Evolutionary conservation across 352 stramenopile genomes (phyloP).

Genomic region (Pythium pyrilobum): DNA sequence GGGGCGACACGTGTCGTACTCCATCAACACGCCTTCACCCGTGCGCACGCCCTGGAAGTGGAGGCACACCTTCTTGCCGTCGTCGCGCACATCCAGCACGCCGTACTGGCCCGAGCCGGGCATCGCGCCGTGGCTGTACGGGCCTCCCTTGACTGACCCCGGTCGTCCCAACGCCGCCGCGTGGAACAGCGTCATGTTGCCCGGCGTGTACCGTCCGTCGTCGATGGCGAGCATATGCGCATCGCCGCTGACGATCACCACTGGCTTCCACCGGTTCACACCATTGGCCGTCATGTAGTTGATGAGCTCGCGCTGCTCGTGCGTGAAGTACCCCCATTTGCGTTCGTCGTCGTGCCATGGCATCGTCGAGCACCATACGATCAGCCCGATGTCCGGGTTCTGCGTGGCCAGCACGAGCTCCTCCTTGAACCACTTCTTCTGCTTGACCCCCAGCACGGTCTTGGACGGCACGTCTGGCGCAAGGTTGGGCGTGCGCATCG

Average conservation of each 20-base stretch:
- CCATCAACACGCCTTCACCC: slow-evolving; percentile 48
- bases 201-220: slow-evolving; percentile 64
- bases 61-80: slow-evolving; percentile 58
- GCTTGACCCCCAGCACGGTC: slow-evolving; percentile 73
- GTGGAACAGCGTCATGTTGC: slow-evolving; percentile 76
- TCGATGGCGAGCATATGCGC: slow-evolving; percentile 89
- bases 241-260: slow-evolving; percentile 84
- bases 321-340: slow-evolving; percentile 83
- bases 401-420: slow-evolving; percentile 60
- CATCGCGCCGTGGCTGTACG: slow-evolving; percentile 82
- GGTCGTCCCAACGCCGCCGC: slow-evolving; percentile 74
- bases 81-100: slow-evolving; percentile 74
- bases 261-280: slow-evolving; percentile 60
- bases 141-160: slow-evolving; percentile 80
- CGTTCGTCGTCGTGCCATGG: slow-evolving; percentile 82
- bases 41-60: slow-evolving; percentile 66
- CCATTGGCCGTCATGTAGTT: slow-evolving; percentile 61
- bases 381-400: slow-evolving; percentile 51
- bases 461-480: slow-evolving; percentile 65
- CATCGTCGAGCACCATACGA: slow-evolving; percentile 87
- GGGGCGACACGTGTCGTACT: slow-evolving; percentile 73
- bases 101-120: slow-evolving; percentile 77
- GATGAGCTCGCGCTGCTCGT: slow-evolving; percentile 77
- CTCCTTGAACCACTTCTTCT: slow-evolving; percentile 86
- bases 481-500: slow-evolving; percentile 62